Evolutionary conservation across 192 early-diverging fungal species (phyloP), one percentile per base, ranked within the genome.

Genomic region (Coemansia sp.): DNA sequence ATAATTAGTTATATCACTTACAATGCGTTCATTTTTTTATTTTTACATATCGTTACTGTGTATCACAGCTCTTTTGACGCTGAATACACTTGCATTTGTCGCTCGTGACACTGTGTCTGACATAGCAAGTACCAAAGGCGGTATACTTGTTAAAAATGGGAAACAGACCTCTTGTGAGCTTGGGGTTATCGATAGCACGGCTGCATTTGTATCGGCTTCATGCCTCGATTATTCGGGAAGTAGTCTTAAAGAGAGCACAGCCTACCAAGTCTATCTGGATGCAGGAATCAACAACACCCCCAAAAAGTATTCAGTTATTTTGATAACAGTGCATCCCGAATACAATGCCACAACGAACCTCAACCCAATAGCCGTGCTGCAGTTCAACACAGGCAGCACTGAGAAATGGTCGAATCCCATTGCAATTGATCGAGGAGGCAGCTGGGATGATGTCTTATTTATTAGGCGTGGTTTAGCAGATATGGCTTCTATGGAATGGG

Each of bases 101-200:
- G 15, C 16, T 33, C 53, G 53, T 30, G 31, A 56, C 31, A 31
- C 18, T 25, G 29, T 3, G 0, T 30, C 53, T 7, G n/a, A 56
- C 3, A 31, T 56, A 34, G n/a, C 30, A 7, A 33, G 7, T 31
- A 56, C 53, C 15, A 56, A 56, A 33, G 53, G 53, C 53, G 53
- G 53, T 9, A 3, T 49, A 2, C 48, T 49, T 10, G 23, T 49
- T n/a, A 49, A 49, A n/a, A 52, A 63, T 31, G 53, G 63, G 13
- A 65, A 65, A 15, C 63, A 55, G 4, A 65, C 53, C 3, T 65
- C 52, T 2, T 65, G 63, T 25, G 63, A 65, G 63, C 52, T 65
- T 18, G 53, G 53, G 21, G 63, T 65, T 9, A 57, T 65, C 20
- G 63, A 65, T n/a, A 57, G 40, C 34, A 53, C 31, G 3, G 49